Conservation (phyloP, 2,329 filamentous ascomycete species). For the Annulohypoxylon truncatum region DNA sequence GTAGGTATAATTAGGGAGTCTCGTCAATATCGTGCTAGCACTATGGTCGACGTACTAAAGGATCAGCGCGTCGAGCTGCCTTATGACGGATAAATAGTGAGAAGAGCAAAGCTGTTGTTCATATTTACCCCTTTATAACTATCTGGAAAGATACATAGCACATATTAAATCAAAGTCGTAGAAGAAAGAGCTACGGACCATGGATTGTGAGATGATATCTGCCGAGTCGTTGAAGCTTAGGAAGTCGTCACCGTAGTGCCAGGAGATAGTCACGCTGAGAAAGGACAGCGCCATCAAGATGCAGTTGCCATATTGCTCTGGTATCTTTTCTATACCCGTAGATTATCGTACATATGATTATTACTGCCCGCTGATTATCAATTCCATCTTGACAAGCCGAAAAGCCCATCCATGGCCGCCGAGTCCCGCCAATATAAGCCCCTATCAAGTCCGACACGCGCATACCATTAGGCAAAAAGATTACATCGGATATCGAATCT, state of each 20-base stretch:
- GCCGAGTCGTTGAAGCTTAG: background rate
- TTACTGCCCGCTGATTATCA: background rate
- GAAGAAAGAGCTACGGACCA: background rate
- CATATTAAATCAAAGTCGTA: background rate
- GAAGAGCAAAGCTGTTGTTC: background rate
- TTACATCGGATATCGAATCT: constrained; percentile 6
- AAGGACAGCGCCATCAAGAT: constrained; percentile 15
- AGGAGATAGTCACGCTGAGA: constrained; percentile 3
- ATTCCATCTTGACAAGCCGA: background rate
- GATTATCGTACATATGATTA: background rate
- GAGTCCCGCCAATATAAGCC: constrained; percentile 9
- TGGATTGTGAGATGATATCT: background rate
- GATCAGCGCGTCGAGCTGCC: background rate
- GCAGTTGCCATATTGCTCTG: constrained; percentile 7
- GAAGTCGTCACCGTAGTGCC: constrained; percentile 19
- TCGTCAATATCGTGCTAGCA: background rate
- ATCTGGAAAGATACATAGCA: background rate
- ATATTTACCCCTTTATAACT: background rate
- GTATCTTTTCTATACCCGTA: background rate
- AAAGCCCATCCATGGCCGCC: constrained; percentile 8
- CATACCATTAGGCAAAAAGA: constrained; percentile 1
- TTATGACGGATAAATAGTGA: background rate
- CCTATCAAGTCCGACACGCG: constrained; percentile 10
- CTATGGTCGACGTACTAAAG: background rate
- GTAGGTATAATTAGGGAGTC: background rate